Conservation (phyloP, 163 green algal species). For the Picocystis sp. region DNA sequence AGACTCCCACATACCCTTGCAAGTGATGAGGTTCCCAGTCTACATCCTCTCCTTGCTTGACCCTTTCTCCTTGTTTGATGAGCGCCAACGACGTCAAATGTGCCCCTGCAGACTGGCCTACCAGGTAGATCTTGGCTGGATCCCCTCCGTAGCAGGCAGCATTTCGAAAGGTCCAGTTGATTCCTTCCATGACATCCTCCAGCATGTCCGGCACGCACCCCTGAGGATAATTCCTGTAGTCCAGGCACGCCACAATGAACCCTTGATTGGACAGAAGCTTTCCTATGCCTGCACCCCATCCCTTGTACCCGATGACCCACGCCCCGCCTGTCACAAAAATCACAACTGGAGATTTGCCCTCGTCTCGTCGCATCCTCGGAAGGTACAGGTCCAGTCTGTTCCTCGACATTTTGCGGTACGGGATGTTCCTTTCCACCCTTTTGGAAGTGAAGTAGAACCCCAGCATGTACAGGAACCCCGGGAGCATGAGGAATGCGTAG, state of each 20-base stretch:
- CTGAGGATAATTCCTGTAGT: conserved; percentile 97
- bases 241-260: conserved; percentile 71
- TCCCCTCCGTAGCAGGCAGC: conserved; percentile 56
- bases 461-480: conserved; percentile 3
- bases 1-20: conserved; percentile 50
- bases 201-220: conserved; percentile 61
- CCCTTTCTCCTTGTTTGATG: conserved; percentile 13
- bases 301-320: conserved; percentile 96
- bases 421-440: conserved; percentile 39
- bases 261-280: conserved; percentile 57
- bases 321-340: conserved; percentile 81
- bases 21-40: conserved; percentile 29
- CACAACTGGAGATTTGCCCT: conserved; percentile 42
- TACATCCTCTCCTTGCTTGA: conserved; percentile 8
- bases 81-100: conserved; percentile 29
- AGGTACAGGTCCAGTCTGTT: conserved; percentile 73
- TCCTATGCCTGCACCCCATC: conserved; percentile 79
- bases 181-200: conserved; percentile 73
- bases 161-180: conserved; percentile 66
- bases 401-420: conserved; percentile 52
- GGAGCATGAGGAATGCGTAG: conserved; percentile 7
- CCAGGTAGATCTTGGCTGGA: conserved; percentile 43
- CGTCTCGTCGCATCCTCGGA: conserved; percentile 17
- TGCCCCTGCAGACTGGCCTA: conserved; percentile 76
- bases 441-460: conserved; percentile 48